phyloP scores from a whole-genome alignment of 1,284 basidiomycete species.

The Puccinia brachypodii region DNA sequence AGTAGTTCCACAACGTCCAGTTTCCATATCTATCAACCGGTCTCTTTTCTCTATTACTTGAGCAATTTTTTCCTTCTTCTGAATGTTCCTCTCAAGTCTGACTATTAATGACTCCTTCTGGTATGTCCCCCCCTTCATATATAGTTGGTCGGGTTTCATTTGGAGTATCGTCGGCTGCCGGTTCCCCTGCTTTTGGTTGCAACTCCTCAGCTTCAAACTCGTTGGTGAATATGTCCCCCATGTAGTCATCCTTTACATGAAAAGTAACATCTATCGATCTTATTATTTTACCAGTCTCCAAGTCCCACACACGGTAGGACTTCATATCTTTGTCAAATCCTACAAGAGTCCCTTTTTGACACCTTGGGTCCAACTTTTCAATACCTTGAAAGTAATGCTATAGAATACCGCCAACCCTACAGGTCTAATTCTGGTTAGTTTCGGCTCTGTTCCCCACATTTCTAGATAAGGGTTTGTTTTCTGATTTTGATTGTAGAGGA shows the following conservation, averaged over 20 bases:
- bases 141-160: conserved; percentile 20
- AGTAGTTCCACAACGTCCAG: conserved; percentile 19
- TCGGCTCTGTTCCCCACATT: conserved; percentile 11
- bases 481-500: neutral
- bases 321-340: conserved; percentile 23
- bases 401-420: neutral
- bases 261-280: conserved; percentile 12
- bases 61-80: too few species aligned
- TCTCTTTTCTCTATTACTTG: conserved; percentile 19
- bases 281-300: neutral
- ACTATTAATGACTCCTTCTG: neutral
- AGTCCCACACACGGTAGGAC: neutral
- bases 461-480: neutral
- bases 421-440: neutral
- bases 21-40: conserved; percentile 14
- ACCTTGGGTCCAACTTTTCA: conserved; percentile 4
- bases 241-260: neutral
- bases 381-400: neutral
- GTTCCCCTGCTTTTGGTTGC: neutral
- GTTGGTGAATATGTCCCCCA: neutral
- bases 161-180: conserved; percentile 2
- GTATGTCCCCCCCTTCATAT: conserved; percentile 12
- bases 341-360: conserved; percentile 15
- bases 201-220: neutral
- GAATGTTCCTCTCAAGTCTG: neutral